Percentiles rank a stretch among this genome's conserved stretches.
Evolutionary conservation across 768 basidiomycete species (phyloP).

Genomic region (Imleria badia): DNA sequence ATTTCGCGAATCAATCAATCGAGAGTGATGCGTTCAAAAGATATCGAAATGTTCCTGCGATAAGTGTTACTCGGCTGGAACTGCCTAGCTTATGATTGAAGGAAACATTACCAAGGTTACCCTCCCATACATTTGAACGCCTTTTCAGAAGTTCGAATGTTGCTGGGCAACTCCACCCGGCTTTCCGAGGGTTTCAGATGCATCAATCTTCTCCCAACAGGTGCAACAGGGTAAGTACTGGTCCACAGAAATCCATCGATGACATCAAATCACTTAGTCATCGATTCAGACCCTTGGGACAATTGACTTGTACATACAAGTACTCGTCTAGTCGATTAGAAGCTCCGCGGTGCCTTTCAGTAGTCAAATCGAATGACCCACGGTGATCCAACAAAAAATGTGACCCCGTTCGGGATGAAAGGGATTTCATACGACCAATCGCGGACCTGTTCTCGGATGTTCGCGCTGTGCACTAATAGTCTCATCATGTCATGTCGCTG

Average conservation of each 20-base stretch:
- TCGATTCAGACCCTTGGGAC: not conserved
- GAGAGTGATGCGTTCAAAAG: too few relatives aligned
- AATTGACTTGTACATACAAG: too few relatives aligned
- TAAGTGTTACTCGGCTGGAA: too few relatives aligned
- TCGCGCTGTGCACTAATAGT: too few relatives aligned
- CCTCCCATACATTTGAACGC: not conserved
- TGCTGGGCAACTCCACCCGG: not conserved
- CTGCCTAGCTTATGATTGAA: too few relatives aligned
- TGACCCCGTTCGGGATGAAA: not conserved
- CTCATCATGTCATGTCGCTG: not conserved
- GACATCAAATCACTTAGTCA: not conserved
- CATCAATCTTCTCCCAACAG: not conserved
- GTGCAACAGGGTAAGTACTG: not conserved
- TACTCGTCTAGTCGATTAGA: too few relatives aligned
- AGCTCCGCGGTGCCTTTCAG: too few relatives aligned
- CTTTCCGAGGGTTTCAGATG: not conserved
- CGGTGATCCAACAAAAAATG: not conserved
- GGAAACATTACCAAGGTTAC: not conserved
- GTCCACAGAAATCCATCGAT: not conserved
- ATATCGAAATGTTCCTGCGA: too few relatives aligned
- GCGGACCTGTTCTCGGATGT: not conserved
- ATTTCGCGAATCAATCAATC: not conserved
- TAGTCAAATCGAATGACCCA: not conserved
- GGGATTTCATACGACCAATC: too few relatives aligned
- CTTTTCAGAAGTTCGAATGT: not conserved